phyloP scores from a whole-genome alignment of 176 grass and related monocot species.

The Carex cristatella region DNA sequence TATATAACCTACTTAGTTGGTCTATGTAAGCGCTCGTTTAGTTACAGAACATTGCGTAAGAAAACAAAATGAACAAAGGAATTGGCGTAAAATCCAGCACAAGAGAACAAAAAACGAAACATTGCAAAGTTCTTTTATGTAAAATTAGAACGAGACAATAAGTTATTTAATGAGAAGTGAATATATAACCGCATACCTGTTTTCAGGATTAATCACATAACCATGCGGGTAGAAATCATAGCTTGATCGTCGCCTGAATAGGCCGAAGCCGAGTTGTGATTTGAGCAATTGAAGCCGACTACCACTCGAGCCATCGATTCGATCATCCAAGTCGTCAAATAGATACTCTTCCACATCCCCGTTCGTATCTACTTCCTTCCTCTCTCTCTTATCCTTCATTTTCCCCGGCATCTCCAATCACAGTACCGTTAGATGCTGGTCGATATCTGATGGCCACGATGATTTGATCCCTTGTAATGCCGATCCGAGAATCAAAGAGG shows the following conservation, averaged over 20 bases:
- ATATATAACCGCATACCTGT: constrained; percentile 24
- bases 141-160: background rate
- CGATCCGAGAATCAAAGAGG: background rate
- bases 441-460: background rate
- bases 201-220: constrained; percentile 72
- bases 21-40: background rate
- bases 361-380: background rate
- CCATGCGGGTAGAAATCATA: constrained; percentile 23
- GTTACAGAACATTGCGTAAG: background rate
- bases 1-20: background rate
- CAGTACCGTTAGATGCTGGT: constrained; percentile 10
- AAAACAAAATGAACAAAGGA: constrained; percentile 11
- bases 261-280: constrained; percentile 43
- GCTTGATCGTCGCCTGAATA: constrained; percentile 23
- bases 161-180: background rate
- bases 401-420: constrained; percentile 29
- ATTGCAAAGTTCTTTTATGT: background rate
- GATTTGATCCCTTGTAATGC: background rate
- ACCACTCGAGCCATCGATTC: constrained; percentile 36
- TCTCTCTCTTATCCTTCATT: constrained; percentile 8
- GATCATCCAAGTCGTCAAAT: constrained; percentile 60
- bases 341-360: constrained; percentile 38
- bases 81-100: background rate
- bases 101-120: background rate
- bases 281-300: constrained; percentile 51